phyloP scores from a whole-genome alignment of 2,329 filamentous ascomycete species.

The Huntiella savannae region DNA sequence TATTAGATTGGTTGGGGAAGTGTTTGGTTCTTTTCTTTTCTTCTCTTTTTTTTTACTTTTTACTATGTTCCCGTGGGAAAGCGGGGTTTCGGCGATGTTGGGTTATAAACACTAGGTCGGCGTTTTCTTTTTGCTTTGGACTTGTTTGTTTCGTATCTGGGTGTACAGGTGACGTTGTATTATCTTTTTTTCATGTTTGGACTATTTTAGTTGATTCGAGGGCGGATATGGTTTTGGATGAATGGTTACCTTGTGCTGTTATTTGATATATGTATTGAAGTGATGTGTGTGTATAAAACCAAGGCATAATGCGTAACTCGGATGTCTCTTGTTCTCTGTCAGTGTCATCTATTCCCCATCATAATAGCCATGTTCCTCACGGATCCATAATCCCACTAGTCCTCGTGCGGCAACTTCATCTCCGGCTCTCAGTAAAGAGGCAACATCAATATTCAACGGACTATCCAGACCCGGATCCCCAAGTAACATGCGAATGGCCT shows the following conservation, averaged over 20 bases:
- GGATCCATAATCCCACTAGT: conserved; percentile 53
- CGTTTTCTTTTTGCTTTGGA: conserved; percentile 3
- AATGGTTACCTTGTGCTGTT: background rate
- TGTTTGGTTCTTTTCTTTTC: conserved; percentile 1
- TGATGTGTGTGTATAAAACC: too few relatives aligned
- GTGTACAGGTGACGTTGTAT: background rate
- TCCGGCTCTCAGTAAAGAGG: conserved; percentile 47
- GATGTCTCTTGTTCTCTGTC: background rate
- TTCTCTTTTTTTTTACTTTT: background rate
- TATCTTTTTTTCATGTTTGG: too few relatives aligned
- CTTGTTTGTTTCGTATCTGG: conserved; percentile 1
- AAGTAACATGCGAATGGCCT: conserved; percentile 52
- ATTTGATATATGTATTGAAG: background rate
- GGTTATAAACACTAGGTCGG: conserved; percentile 4
- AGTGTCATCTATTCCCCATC: conserved; percentile 1
- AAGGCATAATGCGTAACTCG: too few relatives aligned
- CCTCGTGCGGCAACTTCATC: conserved; percentile 49
- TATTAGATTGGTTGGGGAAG: too few relatives aligned
- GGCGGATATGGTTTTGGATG: background rate
- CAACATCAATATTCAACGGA: conserved; percentile 63
- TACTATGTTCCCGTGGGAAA: background rate
- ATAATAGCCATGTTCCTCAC: conserved; percentile 14
- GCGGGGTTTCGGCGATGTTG: background rate
- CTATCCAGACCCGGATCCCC: conserved; percentile 49
- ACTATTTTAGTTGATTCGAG: too few relatives aligned